phyloP scores from a whole-genome alignment of 176 grass and related monocot genomes.

The Chrysopogon serrulatus region DNA sequence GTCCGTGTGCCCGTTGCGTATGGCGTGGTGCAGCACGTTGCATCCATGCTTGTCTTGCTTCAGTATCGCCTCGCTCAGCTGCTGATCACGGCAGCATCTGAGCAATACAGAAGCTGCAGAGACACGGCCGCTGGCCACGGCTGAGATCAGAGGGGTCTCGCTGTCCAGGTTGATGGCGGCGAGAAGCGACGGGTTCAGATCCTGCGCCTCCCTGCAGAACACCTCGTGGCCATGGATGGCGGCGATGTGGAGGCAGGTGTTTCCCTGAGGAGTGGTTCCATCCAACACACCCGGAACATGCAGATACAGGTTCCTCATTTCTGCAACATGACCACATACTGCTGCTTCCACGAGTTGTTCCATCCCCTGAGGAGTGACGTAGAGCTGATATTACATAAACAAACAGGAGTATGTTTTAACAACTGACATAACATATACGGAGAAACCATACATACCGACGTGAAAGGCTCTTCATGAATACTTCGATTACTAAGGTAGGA shows the following conservation, averaged over 20 bases:
- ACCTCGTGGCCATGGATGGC: no score
- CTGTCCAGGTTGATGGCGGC: not conserved
- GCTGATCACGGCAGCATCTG: not conserved
- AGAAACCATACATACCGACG: not conserved
- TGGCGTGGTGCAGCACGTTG: slow-evolving; percentile 18
- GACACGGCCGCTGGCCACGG: not conserved
- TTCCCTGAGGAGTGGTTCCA: not conserved
- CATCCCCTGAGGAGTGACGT: not conserved
- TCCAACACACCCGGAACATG: not conserved
- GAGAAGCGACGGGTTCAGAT: not conserved
- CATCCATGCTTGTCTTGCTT: not conserved
- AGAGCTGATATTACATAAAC: no score
- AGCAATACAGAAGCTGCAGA: not conserved
- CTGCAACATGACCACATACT: not conserved
- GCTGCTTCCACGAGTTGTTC: not conserved
- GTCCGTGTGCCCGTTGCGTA: not conserved
- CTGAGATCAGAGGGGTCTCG: not conserved
- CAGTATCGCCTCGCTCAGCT: not conserved
- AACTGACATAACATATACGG: not conserved
- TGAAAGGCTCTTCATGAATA: not conserved
- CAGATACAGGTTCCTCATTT: not conserved
- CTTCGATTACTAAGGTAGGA: not conserved
- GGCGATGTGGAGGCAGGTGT: slow-evolving; percentile 34
- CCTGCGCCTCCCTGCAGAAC: not conserved
- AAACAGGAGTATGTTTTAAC: no score